These are phyloP conservation scores for Anisodus acutangulus DNA, from an alignment of 257 asterid species.

Conservation along the genomic window DNA sequence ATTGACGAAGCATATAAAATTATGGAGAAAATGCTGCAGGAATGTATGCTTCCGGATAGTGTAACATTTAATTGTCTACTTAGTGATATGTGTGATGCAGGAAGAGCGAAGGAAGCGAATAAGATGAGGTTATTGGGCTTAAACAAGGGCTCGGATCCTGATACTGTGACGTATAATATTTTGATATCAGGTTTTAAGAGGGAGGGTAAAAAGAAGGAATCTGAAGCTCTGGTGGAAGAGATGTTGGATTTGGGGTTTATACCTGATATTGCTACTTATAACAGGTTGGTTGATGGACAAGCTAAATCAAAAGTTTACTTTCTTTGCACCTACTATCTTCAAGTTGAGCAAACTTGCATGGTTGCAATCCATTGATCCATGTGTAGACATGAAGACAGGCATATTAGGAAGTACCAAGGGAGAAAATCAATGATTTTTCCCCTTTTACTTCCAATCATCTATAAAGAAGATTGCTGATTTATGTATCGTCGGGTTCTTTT, in stretches of 20 bases:
- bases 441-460: not conserved
- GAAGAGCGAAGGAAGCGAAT: slow-evolving; percentile 71
- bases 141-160: slow-evolving; percentile 67
- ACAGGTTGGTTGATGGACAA: slow-evolving; percentile 65
- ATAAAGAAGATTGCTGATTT: not conserved
- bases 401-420: not conserved
- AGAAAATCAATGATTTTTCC: not conserved
- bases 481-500: not conserved
- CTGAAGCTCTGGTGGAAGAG: slow-evolving; percentile 74
- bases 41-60: slow-evolving; percentile 63
- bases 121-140: slow-evolving; percentile 71
- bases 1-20: slow-evolving; percentile 50
- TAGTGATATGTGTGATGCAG: slow-evolving; percentile 63
- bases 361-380: not conserved
- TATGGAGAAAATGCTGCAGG: slow-evolving; percentile 62
- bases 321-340: not conserved
- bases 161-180: slow-evolving; percentile 74
- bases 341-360: not conserved
- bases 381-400: not conserved
- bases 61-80: slow-evolving; percentile 83
- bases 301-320: slow-evolving; percentile 42
- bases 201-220: slow-evolving; percentile 79
- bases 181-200: slow-evolving; percentile 64
- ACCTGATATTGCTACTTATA: slow-evolving; percentile 79
- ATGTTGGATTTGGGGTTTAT: slow-evolving; percentile 87